Percentiles rank a stretch among this genome's conserved stretches.
These are phyloP conservation scores for Leptomonas pyrrhocoris DNA, from an alignment of 208 protist genomes.

Conservation along the genomic window DNA sequence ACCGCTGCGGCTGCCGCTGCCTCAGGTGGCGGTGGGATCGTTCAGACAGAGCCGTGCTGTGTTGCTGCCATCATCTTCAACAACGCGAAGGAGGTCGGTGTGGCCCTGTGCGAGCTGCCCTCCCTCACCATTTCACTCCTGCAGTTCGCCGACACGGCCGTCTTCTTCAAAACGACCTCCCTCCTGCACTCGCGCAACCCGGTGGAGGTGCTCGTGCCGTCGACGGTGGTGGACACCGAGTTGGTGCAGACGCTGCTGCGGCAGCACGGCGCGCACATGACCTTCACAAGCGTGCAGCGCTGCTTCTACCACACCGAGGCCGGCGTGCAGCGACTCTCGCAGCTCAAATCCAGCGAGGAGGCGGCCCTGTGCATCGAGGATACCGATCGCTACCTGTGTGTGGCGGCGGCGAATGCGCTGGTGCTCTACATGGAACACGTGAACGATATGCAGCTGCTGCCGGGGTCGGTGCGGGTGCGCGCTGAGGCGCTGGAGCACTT, in stretches of 20 bases:
- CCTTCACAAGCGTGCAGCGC: constrained; percentile 78
- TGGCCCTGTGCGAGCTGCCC: constrained; percentile 67
- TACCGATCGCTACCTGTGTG: constrained; percentile 80
- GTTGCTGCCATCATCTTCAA: constrained; percentile 82
- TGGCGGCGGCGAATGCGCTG: constrained; percentile 78
- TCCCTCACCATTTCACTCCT: constrained; percentile 66
- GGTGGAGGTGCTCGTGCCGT: constrained; percentile 74
- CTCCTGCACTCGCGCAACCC: constrained; percentile 74
- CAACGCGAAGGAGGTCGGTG: constrained; percentile 68
- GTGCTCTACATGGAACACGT: constrained; percentile 75
- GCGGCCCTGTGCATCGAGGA: constrained; percentile 45
- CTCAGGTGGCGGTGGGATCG: too few relatives aligned
- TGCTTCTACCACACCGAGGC: constrained; percentile 71
- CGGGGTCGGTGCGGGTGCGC: constrained; percentile 67
- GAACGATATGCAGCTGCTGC: constrained; percentile 71
- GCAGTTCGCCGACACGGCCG: constrained; percentile 79
- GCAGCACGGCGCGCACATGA: constrained; percentile 59
- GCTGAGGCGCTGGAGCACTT: constrained; percentile 74
- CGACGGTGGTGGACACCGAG: constrained; percentile 53
- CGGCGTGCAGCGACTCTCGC: constrained; percentile 57
- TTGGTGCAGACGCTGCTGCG: constrained; percentile 66
- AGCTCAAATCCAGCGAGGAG: constrained; percentile 55
- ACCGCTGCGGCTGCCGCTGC: background rate
- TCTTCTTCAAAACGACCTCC: constrained; percentile 70
- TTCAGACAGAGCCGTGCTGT: constrained; percentile 41